Percentiles rank a stretch among this genome's conserved stretches.
phyloP scores from a whole-genome alignment of 176 grass and related monocot genomes.

The Typha latifolia region DNA sequence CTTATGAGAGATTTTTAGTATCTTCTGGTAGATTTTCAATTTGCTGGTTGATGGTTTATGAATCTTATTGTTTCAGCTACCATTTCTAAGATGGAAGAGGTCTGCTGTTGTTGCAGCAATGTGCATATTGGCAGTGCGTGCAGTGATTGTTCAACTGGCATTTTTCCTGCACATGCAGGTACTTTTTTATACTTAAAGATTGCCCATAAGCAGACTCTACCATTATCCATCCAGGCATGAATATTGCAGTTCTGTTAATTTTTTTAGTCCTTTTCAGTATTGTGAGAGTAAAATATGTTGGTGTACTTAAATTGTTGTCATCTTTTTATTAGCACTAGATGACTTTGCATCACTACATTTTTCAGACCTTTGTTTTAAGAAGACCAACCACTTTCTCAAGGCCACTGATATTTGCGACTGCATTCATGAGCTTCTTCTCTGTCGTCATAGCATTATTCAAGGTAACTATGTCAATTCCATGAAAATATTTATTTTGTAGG shows the following conservation, averaged over 20 bases:
- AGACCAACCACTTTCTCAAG: conserved; percentile 58
- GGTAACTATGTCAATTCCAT: conserved; percentile 27
- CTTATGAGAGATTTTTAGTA: no score
- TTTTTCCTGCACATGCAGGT: conserved; percentile 99
- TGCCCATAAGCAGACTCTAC: not conserved
- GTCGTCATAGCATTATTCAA: conserved; percentile 98
- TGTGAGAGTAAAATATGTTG: conserved; percentile 3
- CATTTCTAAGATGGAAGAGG: conserved; percentile 90
- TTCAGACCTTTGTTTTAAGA: conserved; percentile 87
- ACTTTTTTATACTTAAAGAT: conserved; percentile 3
- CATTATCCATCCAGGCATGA: no score
- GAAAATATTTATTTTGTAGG: not conserved
- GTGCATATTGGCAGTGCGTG: conserved; percentile 81
- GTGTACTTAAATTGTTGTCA: not conserved
- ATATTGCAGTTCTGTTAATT: no score
- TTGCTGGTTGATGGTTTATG: not conserved
- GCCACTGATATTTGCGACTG: conserved; percentile 84
- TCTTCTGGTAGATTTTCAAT: no score
- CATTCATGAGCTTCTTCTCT: conserved; percentile 97
- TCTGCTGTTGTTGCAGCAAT: conserved; percentile 87
- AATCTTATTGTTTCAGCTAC: conserved; percentile 34
- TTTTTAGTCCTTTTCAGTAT: conserved; percentile 11
- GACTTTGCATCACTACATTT: conserved; percentile 14
- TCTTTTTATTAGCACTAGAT: conserved; percentile 9
- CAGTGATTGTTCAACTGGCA: conserved; percentile 91